Base-by-base conservation (phyloP, 768 basidiomycete genomes). In the Leccinum aurantiacum region DNA sequence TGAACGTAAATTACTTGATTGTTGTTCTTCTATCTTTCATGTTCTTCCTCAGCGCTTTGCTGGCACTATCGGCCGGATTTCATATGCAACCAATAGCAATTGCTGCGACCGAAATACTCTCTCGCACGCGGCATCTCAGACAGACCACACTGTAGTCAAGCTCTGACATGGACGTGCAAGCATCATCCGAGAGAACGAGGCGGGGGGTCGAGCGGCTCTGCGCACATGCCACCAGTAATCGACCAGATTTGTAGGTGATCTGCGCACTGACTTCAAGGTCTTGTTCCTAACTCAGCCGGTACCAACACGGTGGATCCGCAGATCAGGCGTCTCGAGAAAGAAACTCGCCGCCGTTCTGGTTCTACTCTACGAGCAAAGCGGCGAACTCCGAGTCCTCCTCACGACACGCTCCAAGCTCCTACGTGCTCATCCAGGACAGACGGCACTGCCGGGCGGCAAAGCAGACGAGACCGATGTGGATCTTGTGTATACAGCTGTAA, bases 351-450 rank as follows among this genome's bases (percentile, higher is more conserved):
- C 90, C 8, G 92, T 95, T 0, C 79, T 95, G 3, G 84, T 95
- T 2, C 77, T 93, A 11, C 75, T 96, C 1, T 95, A 86, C 62
- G 89, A 95, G 70, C 75, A 82, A n/a, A 79, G 76, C 4, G 88
- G 84, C 17, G 73, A 81, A 48, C 74, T 95, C 6, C 83, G 87
- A 13, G 92, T 95, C 5, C 77, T 95, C 22, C 76, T 96, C 56
- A 96, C 94, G 1, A 96, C 94, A 4, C 84, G 94, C 10, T 91
- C 93, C 6, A 93, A 90, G 71, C 69, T 76, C 3, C 78, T 93
- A 11, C 78, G 90, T 29, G 84, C 87, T 0, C 90, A 93, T 72
- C 86, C 90, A 4, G 91, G 89, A 17, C 87, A 93, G 69, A 91
- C 90, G 4, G 91, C 92, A 1, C 72, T 94, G 0, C 93, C 93